Percentiles rank a stretch among this genome's conserved stretches.
These are phyloP conservation scores for Exophiala xenobiotica DNA, from an alignment of 2,329 filamentous ascomycete genomes.

Conservation along the genomic window DNA sequence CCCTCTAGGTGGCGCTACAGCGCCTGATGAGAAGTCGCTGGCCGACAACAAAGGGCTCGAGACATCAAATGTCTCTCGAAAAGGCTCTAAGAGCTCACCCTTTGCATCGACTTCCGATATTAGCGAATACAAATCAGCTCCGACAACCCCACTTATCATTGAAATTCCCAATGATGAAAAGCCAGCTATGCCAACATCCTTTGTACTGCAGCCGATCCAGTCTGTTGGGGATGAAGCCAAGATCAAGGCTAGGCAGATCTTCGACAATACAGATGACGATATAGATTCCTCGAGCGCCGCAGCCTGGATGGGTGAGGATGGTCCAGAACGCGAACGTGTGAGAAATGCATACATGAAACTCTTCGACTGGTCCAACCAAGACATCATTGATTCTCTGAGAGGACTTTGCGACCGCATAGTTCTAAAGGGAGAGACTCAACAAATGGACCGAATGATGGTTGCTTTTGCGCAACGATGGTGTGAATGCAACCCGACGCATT, in stretches of 20 bases:
- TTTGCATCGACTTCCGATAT: slow-evolving; percentile 35
- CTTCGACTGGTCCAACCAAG: slow-evolving; percentile 80
- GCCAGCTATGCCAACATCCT: slow-evolving; percentile 2
- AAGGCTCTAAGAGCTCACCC: slow-evolving; percentile 9
- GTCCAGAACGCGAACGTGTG: slow-evolving; percentile 53
- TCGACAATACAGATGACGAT: slow-evolving; percentile 78
- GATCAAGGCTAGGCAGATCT: slow-evolving; percentile 78
- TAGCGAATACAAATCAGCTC: slow-evolving; percentile 47
- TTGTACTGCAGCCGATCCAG: slow-evolving; percentile 14
- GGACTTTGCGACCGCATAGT: slow-evolving; percentile 78
- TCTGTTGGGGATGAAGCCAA: slow-evolving; percentile 7
- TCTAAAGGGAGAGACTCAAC: slow-evolving; percentile 89
- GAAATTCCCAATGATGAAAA: slow-evolving; percentile 32
- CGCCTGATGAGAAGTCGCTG: neutral
- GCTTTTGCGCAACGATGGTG: slow-evolving; percentile 90
- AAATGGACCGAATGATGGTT: slow-evolving; percentile 91
- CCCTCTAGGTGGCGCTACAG: neutral
- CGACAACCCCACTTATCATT: slow-evolving; percentile 42
- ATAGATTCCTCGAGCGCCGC: slow-evolving; percentile 77
- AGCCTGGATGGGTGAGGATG: slow-evolving; percentile 78
- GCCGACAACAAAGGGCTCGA: neutral
- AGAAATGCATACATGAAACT: slow-evolving; percentile 84
- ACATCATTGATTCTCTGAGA: slow-evolving; percentile 75
- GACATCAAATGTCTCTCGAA: slow-evolving; percentile 5
- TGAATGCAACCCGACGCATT: slow-evolving; percentile 85